Evolutionary conservation across 2,329 filamentous ascomycete species (phyloP).

Genomic region (Botrytis sinoallii): DNA sequence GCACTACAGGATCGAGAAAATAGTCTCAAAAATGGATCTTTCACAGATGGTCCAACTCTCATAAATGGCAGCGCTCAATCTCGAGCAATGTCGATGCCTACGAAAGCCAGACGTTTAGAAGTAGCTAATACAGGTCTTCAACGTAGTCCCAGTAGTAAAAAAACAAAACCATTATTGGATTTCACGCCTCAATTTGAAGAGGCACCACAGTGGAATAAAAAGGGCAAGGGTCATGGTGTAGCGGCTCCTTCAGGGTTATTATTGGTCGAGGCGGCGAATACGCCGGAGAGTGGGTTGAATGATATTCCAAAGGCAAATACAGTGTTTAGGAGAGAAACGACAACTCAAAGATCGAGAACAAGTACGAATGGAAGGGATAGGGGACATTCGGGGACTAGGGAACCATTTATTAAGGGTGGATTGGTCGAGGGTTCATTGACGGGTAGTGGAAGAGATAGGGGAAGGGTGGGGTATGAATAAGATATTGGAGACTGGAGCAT

Average conservation of each 20-base stretch:
- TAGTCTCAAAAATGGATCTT: conserved; percentile 40
- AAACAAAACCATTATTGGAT: conserved; percentile 61
- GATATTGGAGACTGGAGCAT: background rate
- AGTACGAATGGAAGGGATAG: conserved; percentile 19
- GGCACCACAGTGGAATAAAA: conserved; percentile 55
- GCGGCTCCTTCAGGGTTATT: conserved; percentile 43
- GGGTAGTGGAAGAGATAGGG: background rate
- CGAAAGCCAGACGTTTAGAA: conserved; percentile 17
- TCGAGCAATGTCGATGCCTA: conserved; percentile 30
- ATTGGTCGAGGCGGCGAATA: conserved; percentile 47
- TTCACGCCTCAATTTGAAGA: conserved; percentile 63
- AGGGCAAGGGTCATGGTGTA: conserved; percentile 51
- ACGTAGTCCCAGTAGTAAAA: conserved; percentile 11
- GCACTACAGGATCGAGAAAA: conserved; percentile 32
- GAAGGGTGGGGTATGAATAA: background rate
- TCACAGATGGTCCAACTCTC: conserved; percentile 56
- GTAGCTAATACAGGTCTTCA: conserved; percentile 17
- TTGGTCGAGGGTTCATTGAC: conserved; percentile 12
- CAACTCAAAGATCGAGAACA: conserved; percentile 17
- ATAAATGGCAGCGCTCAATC: conserved; percentile 44
- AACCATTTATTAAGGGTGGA: conserved; percentile 25
- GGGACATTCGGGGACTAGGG: conserved; percentile 6
- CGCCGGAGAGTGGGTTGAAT: conserved; percentile 23
- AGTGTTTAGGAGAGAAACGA: conserved; percentile 32
- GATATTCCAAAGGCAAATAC: conserved; percentile 26